These are phyloP conservation scores for Mediolabrus comicus DNA, from an alignment of 108 stramenopile species.

Conservation along the genomic window DNA sequence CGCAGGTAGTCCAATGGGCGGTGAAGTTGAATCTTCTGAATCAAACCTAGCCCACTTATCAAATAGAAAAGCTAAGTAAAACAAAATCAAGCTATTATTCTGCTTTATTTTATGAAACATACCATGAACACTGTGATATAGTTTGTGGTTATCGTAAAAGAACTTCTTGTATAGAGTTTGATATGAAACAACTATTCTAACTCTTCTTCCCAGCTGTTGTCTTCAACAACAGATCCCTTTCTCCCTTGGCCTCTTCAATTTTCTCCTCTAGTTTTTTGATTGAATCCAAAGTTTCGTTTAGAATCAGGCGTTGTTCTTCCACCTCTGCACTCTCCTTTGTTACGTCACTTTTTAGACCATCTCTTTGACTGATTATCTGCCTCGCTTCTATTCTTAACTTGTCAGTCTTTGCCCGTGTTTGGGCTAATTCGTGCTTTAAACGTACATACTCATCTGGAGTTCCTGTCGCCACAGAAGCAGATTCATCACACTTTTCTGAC, in stretches of 20 bases:
- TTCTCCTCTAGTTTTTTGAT: conserved; percentile 17
- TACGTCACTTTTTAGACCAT: conserved; percentile 1
- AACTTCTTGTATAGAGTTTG: too few relatives aligned
- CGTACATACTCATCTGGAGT: conserved; percentile 29
- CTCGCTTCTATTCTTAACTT: background rate
- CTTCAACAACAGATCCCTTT: conserved; percentile 8
- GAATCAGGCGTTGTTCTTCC: conserved; percentile 26
- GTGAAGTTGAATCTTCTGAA: conserved; percentile 38
- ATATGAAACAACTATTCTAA: too few relatives aligned
- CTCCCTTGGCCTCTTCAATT: conserved; percentile 19
- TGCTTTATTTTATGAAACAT: too few relatives aligned
- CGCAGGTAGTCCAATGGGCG: conserved; percentile 44
- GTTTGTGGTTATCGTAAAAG: too few relatives aligned
- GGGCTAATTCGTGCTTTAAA: conserved; percentile 41
- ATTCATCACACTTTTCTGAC: background rate
- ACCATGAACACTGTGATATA: too few relatives aligned
- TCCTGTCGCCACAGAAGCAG: background rate
- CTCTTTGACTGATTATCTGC: conserved; percentile 17
- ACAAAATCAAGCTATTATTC: conserved; percentile 19
- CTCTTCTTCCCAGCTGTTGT: too few relatives aligned
- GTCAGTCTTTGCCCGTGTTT: conserved; percentile 35
- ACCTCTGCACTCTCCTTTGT: conserved; percentile 7
- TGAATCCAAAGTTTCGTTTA: conserved; percentile 18
- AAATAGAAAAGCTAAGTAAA: conserved; percentile 10
- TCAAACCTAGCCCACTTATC: conserved; percentile 39